Evolutionary conservation across 2,329 filamentous ascomycete genomes (phyloP).

Genomic region (Chrysoporthe deuterocubensis): DNA sequence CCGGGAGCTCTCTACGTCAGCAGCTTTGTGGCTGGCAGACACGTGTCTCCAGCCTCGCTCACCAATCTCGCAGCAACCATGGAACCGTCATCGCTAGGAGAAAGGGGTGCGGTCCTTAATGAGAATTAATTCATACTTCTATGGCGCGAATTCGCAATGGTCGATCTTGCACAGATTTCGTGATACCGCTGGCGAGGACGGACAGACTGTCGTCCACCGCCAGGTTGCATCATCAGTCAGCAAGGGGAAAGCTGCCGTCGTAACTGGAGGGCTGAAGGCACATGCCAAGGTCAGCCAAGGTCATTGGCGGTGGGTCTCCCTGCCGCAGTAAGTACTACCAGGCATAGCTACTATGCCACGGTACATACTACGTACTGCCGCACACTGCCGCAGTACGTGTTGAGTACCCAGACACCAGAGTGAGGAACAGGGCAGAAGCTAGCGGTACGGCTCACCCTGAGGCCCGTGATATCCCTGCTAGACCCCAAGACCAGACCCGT

Average conservation of each 20-base stretch:
- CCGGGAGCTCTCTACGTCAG: too few species aligned
- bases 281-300: not conserved
- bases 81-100: too few species aligned
- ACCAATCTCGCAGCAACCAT: too few species aligned
- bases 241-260: not conserved
- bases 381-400: too few species aligned
- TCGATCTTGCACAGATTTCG: not conserved
- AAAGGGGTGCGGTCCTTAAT: too few species aligned
- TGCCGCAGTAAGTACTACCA: not conserved
- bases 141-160: too few species aligned
- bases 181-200: not conserved
- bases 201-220: not conserved
- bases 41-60: too few species aligned
- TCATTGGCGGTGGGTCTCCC: not conserved
- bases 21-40: too few species aligned
- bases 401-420: too few species aligned
- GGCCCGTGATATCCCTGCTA: not conserved
- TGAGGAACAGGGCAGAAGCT: not conserved
- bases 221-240: conserved; percentile 1
- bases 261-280: not conserved
- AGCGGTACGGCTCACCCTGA: not conserved
- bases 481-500: not conserved
- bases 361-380: not conserved
- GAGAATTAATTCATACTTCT: too few species aligned
- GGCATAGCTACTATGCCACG: not conserved